phyloP scores from a whole-genome alignment of 2,329 filamentous ascomycete species.

The Coniochaeta ligniaria region DNA sequence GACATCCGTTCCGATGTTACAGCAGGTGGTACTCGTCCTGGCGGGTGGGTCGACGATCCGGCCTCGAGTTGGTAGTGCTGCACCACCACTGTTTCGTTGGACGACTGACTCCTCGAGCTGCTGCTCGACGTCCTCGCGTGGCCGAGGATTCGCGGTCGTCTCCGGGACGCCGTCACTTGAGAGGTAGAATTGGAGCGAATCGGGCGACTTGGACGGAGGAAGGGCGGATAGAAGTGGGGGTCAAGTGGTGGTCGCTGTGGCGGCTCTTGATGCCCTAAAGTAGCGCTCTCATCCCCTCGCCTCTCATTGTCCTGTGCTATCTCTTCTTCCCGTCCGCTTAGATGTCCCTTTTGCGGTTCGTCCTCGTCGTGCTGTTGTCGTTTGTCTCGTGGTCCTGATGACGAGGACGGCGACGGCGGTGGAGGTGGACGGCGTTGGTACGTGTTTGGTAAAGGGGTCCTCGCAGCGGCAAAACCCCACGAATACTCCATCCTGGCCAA shows the following conservation, averaged over 20 bases:
- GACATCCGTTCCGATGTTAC: slow-evolving; percentile 1
- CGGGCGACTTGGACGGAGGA: slow-evolving; percentile 5
- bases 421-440: slow-evolving; percentile 11
- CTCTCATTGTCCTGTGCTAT: neutral
- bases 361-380: neutral
- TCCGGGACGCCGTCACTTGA: slow-evolving; percentile 9
- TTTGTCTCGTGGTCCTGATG: neutral
- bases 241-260: neutral
- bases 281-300: neutral
- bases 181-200: slow-evolving; percentile 19
- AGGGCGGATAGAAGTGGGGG: neutral
- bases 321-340: slow-evolving; percentile 2
- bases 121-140: slow-evolving; percentile 23
- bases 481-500: slow-evolving; percentile 17
- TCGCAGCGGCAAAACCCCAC: slow-evolving; percentile 17
- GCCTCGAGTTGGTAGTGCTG: neutral
- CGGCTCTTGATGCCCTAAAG: neutral
- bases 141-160: slow-evolving; percentile 16
- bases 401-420: neutral
- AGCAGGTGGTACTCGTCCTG: neutral
- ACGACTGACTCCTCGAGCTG: slow-evolving; percentile 16
- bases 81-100: slow-evolving; percentile 9
- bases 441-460: slow-evolving; percentile 16
- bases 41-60: neutral
- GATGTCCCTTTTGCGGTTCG: neutral